Conservation (phyloP, 208 protist genomes). For the Trichomonas tenax region DNA sequence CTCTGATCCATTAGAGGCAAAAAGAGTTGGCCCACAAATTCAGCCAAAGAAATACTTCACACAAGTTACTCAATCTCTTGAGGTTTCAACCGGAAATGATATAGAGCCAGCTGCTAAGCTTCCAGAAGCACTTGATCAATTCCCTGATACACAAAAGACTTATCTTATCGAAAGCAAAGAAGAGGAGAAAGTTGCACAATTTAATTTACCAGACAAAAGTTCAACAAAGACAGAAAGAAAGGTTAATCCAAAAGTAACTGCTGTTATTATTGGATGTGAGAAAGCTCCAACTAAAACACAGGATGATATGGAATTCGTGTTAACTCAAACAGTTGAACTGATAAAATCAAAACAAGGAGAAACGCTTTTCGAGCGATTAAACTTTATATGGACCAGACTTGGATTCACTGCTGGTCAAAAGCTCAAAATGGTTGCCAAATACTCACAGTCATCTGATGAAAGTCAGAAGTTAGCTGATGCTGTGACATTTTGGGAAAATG, state of each 20-base stretch:
- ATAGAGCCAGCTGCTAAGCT: neutral
- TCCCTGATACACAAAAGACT: neutral
- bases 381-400: neutral
- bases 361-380: neutral
- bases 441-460: neutral
- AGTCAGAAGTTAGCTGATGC: neutral
- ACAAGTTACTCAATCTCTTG: neutral
- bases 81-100: neutral
- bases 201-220: neutral
- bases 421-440: neutral
- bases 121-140: neutral
- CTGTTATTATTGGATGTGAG: neutral
- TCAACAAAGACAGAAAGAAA: neutral
- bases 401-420: neutral
- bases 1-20: neutral
- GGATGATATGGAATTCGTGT: neutral
- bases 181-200: neutral
- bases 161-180: neutral
- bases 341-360: neutral
- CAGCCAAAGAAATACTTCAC: neutral
- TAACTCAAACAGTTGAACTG: neutral
- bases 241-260: no score
- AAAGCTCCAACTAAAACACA: neutral
- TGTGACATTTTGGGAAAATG: neutral
- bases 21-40: neutral